Base-by-base conservation (phyloP, 1,139 yeast genomes). In the Scheffersomyces cryptocercus region DNA sequence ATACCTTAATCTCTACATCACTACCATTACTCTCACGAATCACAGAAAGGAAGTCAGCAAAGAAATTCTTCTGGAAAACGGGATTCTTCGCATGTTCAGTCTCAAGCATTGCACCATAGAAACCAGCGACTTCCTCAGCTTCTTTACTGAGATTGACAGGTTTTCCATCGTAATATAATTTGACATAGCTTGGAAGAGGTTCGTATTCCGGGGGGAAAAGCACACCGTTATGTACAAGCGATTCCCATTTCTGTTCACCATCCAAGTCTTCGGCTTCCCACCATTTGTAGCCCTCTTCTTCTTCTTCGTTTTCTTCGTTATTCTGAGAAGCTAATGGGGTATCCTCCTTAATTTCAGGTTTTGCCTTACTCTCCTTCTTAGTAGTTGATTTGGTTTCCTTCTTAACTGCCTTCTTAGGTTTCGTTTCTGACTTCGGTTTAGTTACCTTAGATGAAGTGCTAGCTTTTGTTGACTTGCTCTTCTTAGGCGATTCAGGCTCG, bases 91-190 rank as follows among this genome's bases (percentile, higher is more conserved):
- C 95, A 64, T 91, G 97, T 53, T 90, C 97, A 0, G 95, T 79
- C 54, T 88, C 91, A 36, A 91, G 50, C 81, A 91, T 78, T 6
- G 97, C 97, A 13, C 87, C 98, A 64, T 76, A 93, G 60, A 90
- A 91, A 0, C 97, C 97, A 0, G 97, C 98, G 30, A 93, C 97
- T 64, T 93, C 98, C 65, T 93, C 99, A 2, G 97, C 98, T 44
- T 77, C 88, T 1, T 70, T 67, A 0, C 96, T 93, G 47, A 91
- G 71, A 26, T 69, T 70, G 1, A 91, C 89, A 0, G 93, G 86
- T 51, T 79, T 75, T 1, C 88, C 89, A 52, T 86, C 85, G 58
- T 91, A 91, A 49, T 80, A 75, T 45, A 93, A 61, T 58, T 86
- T 88, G 38, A 90, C 87, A 54, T 81, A 78, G n/a, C 81, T 70